Conservation (phyloP, 176 grass and related monocot species). For the Eragrostis nindensis region DNA sequence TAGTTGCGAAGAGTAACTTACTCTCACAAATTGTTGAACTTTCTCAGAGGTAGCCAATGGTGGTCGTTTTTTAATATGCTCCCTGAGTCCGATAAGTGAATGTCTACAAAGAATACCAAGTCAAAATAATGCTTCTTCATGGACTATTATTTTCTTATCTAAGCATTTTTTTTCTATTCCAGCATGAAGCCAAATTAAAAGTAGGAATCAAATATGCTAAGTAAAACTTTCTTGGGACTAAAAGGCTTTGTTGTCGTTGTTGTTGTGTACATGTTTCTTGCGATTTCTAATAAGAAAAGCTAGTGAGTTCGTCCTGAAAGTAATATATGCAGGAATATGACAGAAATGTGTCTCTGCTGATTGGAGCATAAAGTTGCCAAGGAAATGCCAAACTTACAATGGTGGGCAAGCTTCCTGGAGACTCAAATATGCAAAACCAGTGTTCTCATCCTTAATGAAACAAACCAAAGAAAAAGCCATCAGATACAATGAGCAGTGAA, state of each 20-base stretch:
- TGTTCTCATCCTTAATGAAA: conserved; percentile 74
- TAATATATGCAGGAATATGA: conserved; percentile 15
- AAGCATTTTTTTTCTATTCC: background rate
- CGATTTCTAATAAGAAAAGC: conserved; percentile 29
- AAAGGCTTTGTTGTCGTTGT: no score
- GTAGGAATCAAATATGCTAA: background rate
- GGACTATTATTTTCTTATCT: background rate
- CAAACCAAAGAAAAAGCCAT: conserved; percentile 27
- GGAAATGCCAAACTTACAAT: conserved; percentile 67
- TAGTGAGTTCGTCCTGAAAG: conserved; percentile 2
- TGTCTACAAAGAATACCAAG: conserved; percentile 50
- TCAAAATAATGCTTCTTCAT: conserved; percentile 4
- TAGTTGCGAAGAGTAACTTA: conserved; percentile 44
- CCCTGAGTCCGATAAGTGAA: conserved; percentile 84
- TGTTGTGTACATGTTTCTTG: conserved; percentile 7
- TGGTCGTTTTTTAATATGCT: conserved; percentile 96
- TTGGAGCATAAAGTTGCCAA: conserved; percentile 30
- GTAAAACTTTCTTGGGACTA: no score
- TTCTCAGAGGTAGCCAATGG: conserved; percentile 97
- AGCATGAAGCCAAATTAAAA: background rate
- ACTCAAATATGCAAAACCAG: conserved; percentile 83
- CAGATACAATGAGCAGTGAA: conserved; percentile 14
- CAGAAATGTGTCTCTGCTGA: background rate
- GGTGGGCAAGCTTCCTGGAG: conserved; percentile 85
- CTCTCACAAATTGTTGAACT: conserved; percentile 96